phyloP scores from a whole-genome alignment of 371 early-diverging fungal species.

The Blastocladiella emersonii region DNA sequence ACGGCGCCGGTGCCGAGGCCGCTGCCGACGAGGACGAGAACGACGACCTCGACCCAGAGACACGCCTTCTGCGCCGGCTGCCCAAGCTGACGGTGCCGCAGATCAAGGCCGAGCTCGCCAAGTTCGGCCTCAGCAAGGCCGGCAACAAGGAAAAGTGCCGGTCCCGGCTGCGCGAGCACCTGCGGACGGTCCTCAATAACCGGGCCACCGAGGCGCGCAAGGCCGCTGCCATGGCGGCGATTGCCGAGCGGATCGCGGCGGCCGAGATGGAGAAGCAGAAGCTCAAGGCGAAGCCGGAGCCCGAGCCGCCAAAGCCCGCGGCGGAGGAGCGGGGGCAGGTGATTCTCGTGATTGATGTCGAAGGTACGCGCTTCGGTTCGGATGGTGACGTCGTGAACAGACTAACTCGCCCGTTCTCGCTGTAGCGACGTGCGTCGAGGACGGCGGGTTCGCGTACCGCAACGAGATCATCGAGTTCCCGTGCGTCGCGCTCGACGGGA shows the following conservation, averaged over 20 bases:
- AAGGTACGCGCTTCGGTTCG: background rate
- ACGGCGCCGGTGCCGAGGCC: background rate
- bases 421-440: constrained; percentile 3
- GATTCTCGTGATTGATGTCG: background rate
- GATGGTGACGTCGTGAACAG: too few relatives aligned
- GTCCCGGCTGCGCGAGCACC: background rate
- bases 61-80: background rate
- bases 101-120: background rate
- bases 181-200: too few relatives aligned
- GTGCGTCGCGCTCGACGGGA: background rate
- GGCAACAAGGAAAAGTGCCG: background rate
- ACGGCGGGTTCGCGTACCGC: background rate
- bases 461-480: constrained; percentile 10
- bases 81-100: background rate
- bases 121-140: background rate
- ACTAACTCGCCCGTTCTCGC: too few relatives aligned
- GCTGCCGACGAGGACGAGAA: background rate
- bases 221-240: too few relatives aligned
- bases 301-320: too few relatives aligned
- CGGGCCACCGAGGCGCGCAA: too few relatives aligned
- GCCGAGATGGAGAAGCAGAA: too few relatives aligned
- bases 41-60: background rate
- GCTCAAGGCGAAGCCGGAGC: too few relatives aligned
- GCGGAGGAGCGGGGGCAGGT: background rate
- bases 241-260: too few relatives aligned